These are phyloP conservation scores for Pseudopithomyces chartarum DNA, from an alignment of 2,329 filamentous ascomycete species.

Conservation along the genomic window DNA sequence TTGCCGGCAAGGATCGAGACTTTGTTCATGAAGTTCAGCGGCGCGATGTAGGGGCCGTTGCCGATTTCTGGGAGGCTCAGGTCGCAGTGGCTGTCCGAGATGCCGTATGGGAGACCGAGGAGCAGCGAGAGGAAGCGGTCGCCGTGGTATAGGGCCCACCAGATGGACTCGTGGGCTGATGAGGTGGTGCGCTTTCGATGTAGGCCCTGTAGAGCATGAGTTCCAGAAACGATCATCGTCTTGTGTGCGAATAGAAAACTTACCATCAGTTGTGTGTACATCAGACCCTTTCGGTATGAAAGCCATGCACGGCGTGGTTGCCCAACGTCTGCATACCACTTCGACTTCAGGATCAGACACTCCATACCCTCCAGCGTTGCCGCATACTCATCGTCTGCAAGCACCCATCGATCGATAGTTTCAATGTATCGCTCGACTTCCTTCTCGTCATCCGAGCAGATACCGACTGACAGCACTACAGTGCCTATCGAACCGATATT, in stretches of 20 bases:
- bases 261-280: conserved; percentile 59
- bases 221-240: not conserved
- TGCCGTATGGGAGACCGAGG: conserved; percentile 58
- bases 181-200: conserved; percentile 44
- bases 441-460: conserved; percentile 45
- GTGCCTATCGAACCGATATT: conserved; percentile 46
- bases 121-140: conserved; percentile 60
- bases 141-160: conserved; percentile 47
- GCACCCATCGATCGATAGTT: conserved; percentile 54
- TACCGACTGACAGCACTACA: conserved; percentile 46
- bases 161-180: conserved; percentile 44
- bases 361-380: conserved; percentile 60
- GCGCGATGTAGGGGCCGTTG: conserved; percentile 33
- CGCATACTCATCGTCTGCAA: conserved; percentile 56
- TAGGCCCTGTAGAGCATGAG: conserved; percentile 39
- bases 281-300: conserved; percentile 55
- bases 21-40: conserved; percentile 40
- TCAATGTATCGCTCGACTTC: conserved; percentile 54
- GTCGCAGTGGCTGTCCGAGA: conserved; percentile 47
- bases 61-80: conserved; percentile 33
- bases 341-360: conserved; percentile 56
- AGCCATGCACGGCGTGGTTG: conserved; percentile 62
- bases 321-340: conserved; percentile 61
- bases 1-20: conserved; percentile 48
- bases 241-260: conserved; percentile 13